Evolutionary conservation across 2,329 filamentous ascomycete species (phyloP).

Genomic region (Fusarium pilosicola): DNA sequence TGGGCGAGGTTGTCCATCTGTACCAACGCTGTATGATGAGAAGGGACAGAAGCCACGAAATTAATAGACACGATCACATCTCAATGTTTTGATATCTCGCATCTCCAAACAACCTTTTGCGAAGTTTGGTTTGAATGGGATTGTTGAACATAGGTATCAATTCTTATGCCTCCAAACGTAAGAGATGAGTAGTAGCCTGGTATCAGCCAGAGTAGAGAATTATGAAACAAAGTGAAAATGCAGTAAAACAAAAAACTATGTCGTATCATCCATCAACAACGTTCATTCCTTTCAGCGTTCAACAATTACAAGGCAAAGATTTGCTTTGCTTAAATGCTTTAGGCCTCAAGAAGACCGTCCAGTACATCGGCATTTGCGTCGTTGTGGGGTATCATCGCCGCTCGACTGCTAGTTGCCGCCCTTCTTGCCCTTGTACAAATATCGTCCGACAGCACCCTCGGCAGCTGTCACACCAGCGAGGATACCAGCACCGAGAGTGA

Average conservation of each 20-base stretch:
- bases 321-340: not conserved
- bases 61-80: conserved; percentile 45
- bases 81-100: conserved; percentile 14
- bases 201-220: conserved; percentile 39
- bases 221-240: conserved; percentile 21
- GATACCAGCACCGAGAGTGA: conserved; percentile 62
- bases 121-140: not conserved
- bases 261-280: conserved; percentile 3
- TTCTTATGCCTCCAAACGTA: conserved; percentile 28
- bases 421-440: conserved; percentile 54
- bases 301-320: not conserved
- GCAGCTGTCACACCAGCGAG: conserved; percentile 60
- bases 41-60: conserved; percentile 26
- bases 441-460: conserved; percentile 62
- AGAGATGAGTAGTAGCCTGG: conserved; percentile 37
- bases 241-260: conserved; percentile 34
- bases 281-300: not conserved
- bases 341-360: not conserved
- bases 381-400: not conserved
- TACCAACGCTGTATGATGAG: conserved; percentile 44
- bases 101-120: not conserved
- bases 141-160: conserved; percentile 11
- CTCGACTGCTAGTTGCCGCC: conserved; percentile 34
- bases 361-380: not conserved
- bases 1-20: conserved; percentile 32